Evolutionary conservation across 108 stramenopile genomes (phyloP).

Genomic region (Nannochloropsis gaditana): DNA sequence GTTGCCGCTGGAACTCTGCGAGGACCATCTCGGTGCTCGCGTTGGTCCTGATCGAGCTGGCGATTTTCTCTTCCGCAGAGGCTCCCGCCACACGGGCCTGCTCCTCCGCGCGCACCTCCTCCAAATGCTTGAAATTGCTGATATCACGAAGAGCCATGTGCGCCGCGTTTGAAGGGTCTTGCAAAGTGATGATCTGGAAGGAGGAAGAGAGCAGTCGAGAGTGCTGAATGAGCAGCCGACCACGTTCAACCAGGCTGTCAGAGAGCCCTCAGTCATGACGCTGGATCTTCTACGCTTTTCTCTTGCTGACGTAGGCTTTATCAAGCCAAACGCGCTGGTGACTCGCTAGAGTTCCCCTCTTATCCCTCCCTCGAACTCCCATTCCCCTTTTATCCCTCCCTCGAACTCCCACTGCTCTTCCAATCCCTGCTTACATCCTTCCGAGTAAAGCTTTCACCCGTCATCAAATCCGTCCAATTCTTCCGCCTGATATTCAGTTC

Average conservation of each 20-base stretch:
- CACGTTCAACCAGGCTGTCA: too few relatives aligned
- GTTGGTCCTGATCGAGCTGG: conserved; percentile 4
- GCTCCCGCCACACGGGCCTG: not conserved
- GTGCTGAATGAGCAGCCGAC: too few relatives aligned
- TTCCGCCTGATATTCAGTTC: conserved; percentile 57
- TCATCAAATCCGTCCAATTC: conserved; percentile 53
- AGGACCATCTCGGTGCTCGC: conserved; percentile 28
- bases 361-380: not conserved
- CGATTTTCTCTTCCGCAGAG: not conserved
- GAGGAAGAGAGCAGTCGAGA: not conserved
- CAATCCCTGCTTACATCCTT: conserved; percentile 9
- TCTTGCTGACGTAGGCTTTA: not conserved
- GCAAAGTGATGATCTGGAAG: conserved; percentile 52
- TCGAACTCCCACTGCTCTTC: not conserved
- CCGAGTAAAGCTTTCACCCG: conserved; percentile 41
- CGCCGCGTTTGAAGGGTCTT: conserved; percentile 51
- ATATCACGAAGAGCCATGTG: conserved; percentile 46
- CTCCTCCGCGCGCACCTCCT: conserved; percentile 35
- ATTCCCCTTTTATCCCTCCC: not conserved
- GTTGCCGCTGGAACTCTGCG: conserved; percentile 17
- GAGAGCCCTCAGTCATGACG: too few relatives aligned
- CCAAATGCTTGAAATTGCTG: conserved; percentile 53
- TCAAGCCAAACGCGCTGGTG: not conserved
- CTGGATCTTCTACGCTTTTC: not conserved
- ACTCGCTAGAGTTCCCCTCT: not conserved